A percentile compares a stretch with the other conserved stretches of the same genome.
These are phyloP conservation scores for Rosa lucieae DNA, from an alignment of 306 rosid genomes.

Conservation along the genomic window DNA sequence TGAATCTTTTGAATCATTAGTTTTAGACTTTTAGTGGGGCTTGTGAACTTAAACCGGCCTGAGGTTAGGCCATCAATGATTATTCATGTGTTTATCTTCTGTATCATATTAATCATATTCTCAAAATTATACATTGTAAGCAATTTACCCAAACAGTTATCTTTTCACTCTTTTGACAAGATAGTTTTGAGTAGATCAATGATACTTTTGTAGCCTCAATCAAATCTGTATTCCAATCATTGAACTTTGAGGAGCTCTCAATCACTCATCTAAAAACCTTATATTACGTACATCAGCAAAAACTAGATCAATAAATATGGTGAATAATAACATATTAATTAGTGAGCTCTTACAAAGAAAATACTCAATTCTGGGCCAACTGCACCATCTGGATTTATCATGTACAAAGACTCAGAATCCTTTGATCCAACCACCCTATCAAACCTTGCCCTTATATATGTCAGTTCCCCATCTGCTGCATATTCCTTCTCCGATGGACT, in stretches of 20 bases:
- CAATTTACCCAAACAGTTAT: not conserved
- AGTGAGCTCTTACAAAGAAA: conserved; percentile 78
- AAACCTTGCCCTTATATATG: conserved; percentile 83
- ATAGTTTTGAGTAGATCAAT: not conserved
- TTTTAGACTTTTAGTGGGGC: too few relatives aligned
- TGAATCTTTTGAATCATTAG: too few relatives aligned
- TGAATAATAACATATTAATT: not conserved
- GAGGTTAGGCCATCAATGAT: too few relatives aligned
- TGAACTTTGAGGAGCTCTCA: not conserved
- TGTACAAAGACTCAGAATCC: conserved; percentile 82
- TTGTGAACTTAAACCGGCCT: too few relatives aligned
- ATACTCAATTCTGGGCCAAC: conserved; percentile 82
- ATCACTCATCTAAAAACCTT: not conserved
- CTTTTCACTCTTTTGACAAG: not conserved
- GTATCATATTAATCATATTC: too few relatives aligned
- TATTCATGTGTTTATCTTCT: too few relatives aligned
- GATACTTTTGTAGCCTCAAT: not conserved
- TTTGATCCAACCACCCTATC: conserved; percentile 85
- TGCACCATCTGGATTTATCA: conserved; percentile 89
- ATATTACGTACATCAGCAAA: conserved; percentile 3
- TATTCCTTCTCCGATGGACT: conserved; percentile 45
- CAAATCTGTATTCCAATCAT: not conserved
- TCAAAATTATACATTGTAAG: too few relatives aligned
- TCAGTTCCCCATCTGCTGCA: conserved; percentile 68
- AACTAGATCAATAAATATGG: not conserved